phyloP scores from a whole-genome alignment of 106 monocot genomes.

The Acorus gramineus region DNA sequence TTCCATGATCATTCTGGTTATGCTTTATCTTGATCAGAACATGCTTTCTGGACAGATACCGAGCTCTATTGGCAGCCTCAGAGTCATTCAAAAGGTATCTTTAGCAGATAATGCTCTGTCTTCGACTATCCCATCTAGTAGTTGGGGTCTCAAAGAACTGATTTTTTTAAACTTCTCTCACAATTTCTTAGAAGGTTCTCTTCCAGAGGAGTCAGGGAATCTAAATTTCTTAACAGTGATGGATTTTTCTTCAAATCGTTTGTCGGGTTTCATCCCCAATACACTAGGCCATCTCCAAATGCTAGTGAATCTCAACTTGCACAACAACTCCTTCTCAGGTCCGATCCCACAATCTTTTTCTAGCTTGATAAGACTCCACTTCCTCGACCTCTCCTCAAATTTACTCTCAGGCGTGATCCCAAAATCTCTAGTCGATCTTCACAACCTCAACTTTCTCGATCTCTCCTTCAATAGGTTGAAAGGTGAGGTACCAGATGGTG shows the following conservation, averaged over 20 bases:
- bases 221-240: neutral
- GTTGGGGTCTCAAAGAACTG: neutral
- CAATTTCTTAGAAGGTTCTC: neutral
- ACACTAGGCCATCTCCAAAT: slow-evolving; percentile 2
- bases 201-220: neutral
- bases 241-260: slow-evolving; percentile 1
- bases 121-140: neutral
- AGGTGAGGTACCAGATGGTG: no score
- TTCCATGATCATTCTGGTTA: no score
- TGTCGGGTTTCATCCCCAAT: neutral
- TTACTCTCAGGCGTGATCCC: slow-evolving; percentile 4
- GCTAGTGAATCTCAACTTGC: neutral
- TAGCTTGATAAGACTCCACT: neutral
- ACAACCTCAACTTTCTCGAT: neutral
- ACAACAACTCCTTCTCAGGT: slow-evolving; percentile 3
- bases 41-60: slow-evolving; percentile 5
- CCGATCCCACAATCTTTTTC: neutral
- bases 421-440: neutral
- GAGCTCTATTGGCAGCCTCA: slow-evolving; percentile 6
- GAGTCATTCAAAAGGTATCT: neutral
- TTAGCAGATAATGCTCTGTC: neutral
- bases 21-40: neutral
- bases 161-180: neutral
- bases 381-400: slow-evolving; percentile 7
- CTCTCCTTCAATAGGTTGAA: no score